phyloP scores from a whole-genome alignment of 805 yeast species.

The Suhomyces pyralidae region DNA sequence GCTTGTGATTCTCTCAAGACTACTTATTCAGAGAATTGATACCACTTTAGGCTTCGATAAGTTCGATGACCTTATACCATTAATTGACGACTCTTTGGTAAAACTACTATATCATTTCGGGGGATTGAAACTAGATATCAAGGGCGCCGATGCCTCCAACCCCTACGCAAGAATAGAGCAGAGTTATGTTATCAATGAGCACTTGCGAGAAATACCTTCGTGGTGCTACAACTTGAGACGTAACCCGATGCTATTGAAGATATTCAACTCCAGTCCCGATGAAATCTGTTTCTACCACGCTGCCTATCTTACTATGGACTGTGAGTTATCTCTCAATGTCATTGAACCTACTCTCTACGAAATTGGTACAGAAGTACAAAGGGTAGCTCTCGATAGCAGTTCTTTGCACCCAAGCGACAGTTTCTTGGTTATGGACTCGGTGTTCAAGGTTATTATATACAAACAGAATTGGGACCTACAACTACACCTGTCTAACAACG shows the following conservation, averaged over 20 bases:
- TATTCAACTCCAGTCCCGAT: slow-evolving; percentile 44
- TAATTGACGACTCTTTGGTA: slow-evolving; percentile 25
- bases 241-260: slow-evolving; percentile 33
- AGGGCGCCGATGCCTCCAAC: slow-evolving; percentile 10
- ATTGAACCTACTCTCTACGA: slow-evolving; percentile 31
- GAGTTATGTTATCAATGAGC: slow-evolving; percentile 22
- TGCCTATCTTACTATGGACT: slow-evolving; percentile 22
- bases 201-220: slow-evolving; percentile 27
- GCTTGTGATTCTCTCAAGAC: slow-evolving; percentile 27
- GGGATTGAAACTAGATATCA: slow-evolving; percentile 15
- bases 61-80: slow-evolving; percentile 24
- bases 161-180: slow-evolving; percentile 19
- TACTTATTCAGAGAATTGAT: slow-evolving; percentile 34
- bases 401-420: slow-evolving; percentile 9
- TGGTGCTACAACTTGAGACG: slow-evolving; percentile 33
- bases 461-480: slow-evolving; percentile 14
- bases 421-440: slow-evolving; percentile 30
- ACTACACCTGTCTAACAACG: slow-evolving; percentile 30
- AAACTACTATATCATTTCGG: slow-evolving; percentile 28
- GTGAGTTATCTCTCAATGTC: slow-evolving; percentile 17
- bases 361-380: background rate
- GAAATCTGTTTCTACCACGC: slow-evolving; percentile 43
- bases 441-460: slow-evolving; percentile 26
- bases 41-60: slow-evolving; percentile 31
- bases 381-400: slow-evolving; percentile 17